Base-by-base conservation (phyloP, 2,329 filamentous ascomycete genomes). In the Calonectria fujianensis region DNA sequence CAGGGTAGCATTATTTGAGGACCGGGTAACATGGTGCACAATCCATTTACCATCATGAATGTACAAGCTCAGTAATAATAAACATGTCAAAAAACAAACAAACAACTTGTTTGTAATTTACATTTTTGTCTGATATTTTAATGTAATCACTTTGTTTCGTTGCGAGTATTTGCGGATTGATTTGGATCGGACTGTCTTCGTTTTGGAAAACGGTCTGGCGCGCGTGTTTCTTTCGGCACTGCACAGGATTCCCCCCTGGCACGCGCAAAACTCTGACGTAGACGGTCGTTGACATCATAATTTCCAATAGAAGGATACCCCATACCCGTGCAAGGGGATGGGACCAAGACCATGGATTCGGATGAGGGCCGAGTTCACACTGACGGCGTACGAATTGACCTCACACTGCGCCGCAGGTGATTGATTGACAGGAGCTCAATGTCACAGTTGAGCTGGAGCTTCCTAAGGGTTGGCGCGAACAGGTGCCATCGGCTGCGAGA, bases 351-450 rank as follows among this genome's bases (percentile, higher is more conserved):
- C 69, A 70, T 45, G 35, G 69, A 14, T 65, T 65, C 59, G 59
- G 69, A 51, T 20, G 45, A 18, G 37, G 51, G 13, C 39, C 59
- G 65, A 65, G 69, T 45, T 39, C 32, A 52, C 18, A 32, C 64
- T 52, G 48, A 32, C 57, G 39, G 31, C 35, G 59, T 32, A 64
- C 45, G 45, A 65, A 70, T 50, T 50, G 39, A 61, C 48, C 69
- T 70, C 50, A 29, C 68, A 61, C 68, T 39, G 39, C 50, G 32
- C 27, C 52, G 52, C 45, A 63, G 57, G 39, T 61, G 39, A 9
- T 50, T 41, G 67, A 69, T 61, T 69, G 67, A 69, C 67, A 69
- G 67, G 67, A 69, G 67, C 27, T 20, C 57, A 41, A 69, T 18
- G 65, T 52, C 39, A 69, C 39, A 69, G 41, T 29, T 29, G 50